Conservation (phyloP, 805 yeast genomes). For the Kuraishia piskuri region DNA sequence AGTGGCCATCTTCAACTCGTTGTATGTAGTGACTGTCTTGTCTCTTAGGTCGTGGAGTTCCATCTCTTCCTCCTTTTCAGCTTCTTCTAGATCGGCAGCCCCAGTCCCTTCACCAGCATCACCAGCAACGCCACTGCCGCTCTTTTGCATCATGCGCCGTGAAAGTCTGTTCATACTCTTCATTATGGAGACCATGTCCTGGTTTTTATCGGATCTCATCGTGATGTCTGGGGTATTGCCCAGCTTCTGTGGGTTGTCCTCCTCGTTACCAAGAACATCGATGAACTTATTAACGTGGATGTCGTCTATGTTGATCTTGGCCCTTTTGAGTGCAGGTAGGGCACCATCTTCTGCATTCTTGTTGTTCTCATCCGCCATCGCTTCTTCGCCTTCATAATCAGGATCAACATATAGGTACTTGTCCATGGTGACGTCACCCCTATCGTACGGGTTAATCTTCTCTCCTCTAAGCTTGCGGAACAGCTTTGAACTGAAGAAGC, state of each 20-base stretch:
- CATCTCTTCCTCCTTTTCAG: slow-evolving; percentile 34
- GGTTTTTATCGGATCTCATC: slow-evolving; percentile 59
- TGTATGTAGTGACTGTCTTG: slow-evolving; percentile 37
- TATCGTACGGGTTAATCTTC: slow-evolving; percentile 59
- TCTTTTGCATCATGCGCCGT: slow-evolving; percentile 63
- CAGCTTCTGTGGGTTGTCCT: slow-evolving; percentile 64
- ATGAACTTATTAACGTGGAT: slow-evolving; percentile 58
- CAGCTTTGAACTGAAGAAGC: slow-evolving; percentile 85
- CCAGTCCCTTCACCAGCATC: slow-evolving; percentile 27
- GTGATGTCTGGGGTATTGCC: slow-evolving; percentile 88
- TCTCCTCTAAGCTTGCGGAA: slow-evolving; percentile 89
- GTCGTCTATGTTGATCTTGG: slow-evolving; percentile 25
- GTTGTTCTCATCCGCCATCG: slow-evolving; percentile 3
- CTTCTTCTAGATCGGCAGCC: neutral
- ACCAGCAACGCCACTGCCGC: slow-evolving; percentile 23
- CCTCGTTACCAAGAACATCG: slow-evolving; percentile 74
- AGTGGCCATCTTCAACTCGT: slow-evolving; percentile 31
- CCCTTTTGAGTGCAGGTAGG: slow-evolving; percentile 15
- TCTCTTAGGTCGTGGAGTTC: slow-evolving; percentile 44
- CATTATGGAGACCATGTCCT: slow-evolving; percentile 67
- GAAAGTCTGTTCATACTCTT: slow-evolving; percentile 85
- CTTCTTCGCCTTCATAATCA: slow-evolving; percentile 36
- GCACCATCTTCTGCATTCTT: neutral
- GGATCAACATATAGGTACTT: slow-evolving; percentile 69
- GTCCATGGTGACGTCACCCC: slow-evolving; percentile 82